Conservation (phyloP, 163 green algal species). For the Picocystis sp. region DNA sequence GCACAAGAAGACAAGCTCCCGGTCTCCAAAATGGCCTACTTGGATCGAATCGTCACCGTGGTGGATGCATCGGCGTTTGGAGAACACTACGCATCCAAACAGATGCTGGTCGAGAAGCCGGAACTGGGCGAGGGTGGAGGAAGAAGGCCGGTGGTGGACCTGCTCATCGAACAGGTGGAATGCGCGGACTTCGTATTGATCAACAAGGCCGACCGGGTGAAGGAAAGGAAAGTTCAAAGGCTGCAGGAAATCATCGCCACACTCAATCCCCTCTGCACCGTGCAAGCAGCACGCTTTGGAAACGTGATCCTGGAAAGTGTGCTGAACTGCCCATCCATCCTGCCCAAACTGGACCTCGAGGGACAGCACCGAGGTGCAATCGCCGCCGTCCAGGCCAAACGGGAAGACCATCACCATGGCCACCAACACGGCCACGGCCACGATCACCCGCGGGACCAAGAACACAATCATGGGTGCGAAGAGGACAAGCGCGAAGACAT, state of each 20-base stretch:
- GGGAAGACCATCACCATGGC: constrained; percentile 13
- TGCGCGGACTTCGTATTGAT: constrained; percentile 65
- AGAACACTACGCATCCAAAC: constrained; percentile 42
- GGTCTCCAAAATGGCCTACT: background rate
- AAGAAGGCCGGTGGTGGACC: constrained; percentile 73
- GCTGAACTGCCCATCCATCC: constrained; percentile 16
- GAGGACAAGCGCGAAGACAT: constrained; percentile 15
- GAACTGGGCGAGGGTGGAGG: constrained; percentile 75
- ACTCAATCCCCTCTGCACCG: constrained; percentile 66
- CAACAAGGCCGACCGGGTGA: constrained; percentile 75
- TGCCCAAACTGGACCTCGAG: constrained; percentile 67
- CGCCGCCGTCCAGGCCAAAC: constrained; percentile 24
- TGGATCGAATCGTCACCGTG: constrained; percentile 73
- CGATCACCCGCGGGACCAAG: constrained; percentile 12
- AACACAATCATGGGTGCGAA: constrained; percentile 17
- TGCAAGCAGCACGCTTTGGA: constrained; percentile 34
- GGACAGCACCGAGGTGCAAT: constrained; percentile 68
- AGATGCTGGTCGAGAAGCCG: constrained; percentile 41
- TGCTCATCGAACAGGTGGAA: constrained; percentile 88
- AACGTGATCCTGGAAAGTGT: constrained; percentile 43
- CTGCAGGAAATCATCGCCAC: constrained; percentile 46
- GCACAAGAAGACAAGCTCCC: constrained; percentile 13
- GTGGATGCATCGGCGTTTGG: constrained; percentile 65
- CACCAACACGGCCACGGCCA: background rate
- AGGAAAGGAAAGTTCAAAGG: constrained; percentile 27